A percentile compares a stretch with the other conserved stretches of the same genome.
phyloP scores from a whole-genome alignment of 2,329 filamentous ascomycete species.

The Onygenales sp. region DNA sequence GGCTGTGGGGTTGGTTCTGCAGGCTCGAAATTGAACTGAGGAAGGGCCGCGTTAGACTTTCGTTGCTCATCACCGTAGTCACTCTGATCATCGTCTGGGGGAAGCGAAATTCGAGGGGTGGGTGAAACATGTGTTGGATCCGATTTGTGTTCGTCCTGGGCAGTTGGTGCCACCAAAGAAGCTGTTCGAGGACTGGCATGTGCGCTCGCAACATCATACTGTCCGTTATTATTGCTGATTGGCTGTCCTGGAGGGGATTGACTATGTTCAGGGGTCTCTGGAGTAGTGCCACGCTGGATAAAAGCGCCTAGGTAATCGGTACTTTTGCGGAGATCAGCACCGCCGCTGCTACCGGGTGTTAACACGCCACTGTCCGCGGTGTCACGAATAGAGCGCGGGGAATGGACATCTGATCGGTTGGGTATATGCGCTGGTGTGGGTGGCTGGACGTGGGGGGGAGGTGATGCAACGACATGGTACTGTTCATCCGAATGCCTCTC shows the following conservation, averaged over 20 bases:
- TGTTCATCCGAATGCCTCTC: not conserved
- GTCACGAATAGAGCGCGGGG: not conserved
- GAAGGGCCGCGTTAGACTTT: constrained; percentile 38
- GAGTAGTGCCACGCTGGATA: constrained; percentile 23
- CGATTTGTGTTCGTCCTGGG: constrained; percentile 8
- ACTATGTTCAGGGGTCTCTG: constrained; percentile 12
- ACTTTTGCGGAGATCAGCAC: constrained; percentile 24
- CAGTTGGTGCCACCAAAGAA: not conserved
- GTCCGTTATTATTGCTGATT: constrained; percentile 1
- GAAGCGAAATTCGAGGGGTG: constrained; percentile 28
- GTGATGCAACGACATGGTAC: not conserved
- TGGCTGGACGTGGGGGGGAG: not conserved
- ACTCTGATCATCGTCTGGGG: constrained; percentile 41
- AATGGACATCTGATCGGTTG: not conserved
- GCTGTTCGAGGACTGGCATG: not conserved
- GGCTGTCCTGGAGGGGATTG: constrained; percentile 9
- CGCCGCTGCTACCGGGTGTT: constrained; percentile 7
- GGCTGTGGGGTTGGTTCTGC: constrained; percentile 12
- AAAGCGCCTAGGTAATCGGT: constrained; percentile 30
- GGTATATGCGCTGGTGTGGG: not conserved
- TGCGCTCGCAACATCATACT: not conserved
- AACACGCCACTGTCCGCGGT: not conserved
- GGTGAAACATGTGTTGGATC: constrained; percentile 18
- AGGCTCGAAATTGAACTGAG: constrained; percentile 22
- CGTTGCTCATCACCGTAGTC: constrained; percentile 46